Percentiles rank a stretch among this genome's conserved stretches.
Conservation (phyloP, 2,329 filamentous ascomycete genomes). For the Rutstroemia sp. region DNA sequence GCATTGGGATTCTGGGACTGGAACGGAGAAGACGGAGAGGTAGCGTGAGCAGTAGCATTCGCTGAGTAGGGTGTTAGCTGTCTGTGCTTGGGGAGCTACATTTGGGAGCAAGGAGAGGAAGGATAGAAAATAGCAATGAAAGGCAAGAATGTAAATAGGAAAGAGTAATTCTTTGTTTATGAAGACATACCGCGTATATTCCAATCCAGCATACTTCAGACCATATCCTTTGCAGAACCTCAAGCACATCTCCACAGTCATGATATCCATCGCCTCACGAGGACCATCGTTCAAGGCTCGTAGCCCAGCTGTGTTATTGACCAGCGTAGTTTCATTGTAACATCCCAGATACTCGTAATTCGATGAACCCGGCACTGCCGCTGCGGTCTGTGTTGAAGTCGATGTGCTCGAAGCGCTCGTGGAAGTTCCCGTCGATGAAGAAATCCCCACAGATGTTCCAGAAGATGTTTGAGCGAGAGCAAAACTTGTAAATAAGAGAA, state of each 20-base stretch:
- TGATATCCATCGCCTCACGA: constrained; percentile 11
- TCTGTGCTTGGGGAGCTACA: neutral
- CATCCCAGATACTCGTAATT: constrained; percentile 1
- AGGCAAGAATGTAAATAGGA: too few species aligned
- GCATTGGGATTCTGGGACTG: neutral
- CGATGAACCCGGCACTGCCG: neutral
- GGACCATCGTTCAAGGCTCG: neutral
- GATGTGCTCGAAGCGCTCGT: neutral
- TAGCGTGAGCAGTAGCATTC: constrained; percentile 7
- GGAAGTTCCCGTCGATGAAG: neutral
- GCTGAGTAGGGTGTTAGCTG: neutral
- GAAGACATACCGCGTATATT: constrained; percentile 23
- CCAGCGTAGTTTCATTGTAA: neutral
- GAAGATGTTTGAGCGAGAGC: too few species aligned
- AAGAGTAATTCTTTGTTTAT: neutral
- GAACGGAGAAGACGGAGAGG: neutral
- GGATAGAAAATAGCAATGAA: neutral
- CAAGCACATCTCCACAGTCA: constrained; percentile 23
- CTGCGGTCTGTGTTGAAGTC: neutral
- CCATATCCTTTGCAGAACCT: constrained; percentile 14
- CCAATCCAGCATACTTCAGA: constrained; percentile 23
- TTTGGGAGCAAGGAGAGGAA: neutral
- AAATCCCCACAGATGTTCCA: too few species aligned
- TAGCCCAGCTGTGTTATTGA: neutral
- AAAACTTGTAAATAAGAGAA: too few species aligned